These are phyloP conservation scores for Trichoderma sp. DNA, from an alignment of 2,329 filamentous ascomycete species.

Conservation along the genomic window DNA sequence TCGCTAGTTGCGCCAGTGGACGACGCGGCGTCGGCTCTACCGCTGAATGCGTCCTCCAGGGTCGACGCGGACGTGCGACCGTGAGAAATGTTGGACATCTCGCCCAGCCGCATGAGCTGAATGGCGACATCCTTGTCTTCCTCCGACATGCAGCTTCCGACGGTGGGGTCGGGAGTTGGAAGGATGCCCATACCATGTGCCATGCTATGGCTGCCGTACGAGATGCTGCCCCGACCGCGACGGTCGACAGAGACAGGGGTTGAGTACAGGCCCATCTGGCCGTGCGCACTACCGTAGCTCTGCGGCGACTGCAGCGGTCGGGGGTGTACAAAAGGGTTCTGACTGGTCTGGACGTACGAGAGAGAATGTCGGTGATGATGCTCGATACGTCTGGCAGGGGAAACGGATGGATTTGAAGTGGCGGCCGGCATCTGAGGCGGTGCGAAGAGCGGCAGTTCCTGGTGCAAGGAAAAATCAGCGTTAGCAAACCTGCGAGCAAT, in stretches of 20 bases:
- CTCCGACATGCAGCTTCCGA: constrained; percentile 95
- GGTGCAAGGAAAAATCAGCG: constrained; percentile 33
- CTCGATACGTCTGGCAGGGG: constrained; percentile 80
- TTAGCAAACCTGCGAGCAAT: constrained; percentile 38
- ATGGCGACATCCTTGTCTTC: constrained; percentile 92
- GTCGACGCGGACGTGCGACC: constrained; percentile 92
- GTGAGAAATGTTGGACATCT: constrained; percentile 90
- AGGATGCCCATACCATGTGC: constrained; percentile 58
- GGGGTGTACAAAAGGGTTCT: constrained; percentile 78
- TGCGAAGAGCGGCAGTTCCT: constrained; percentile 96
- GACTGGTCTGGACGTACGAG: constrained; percentile 74
- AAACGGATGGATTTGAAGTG: constrained; percentile 96
- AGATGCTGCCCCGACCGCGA: constrained; percentile 66
- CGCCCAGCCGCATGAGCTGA: constrained; percentile 93
- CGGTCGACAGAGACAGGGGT: constrained; percentile 65
- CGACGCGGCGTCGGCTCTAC: constrained; percentile 80
- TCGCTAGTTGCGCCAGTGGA: constrained; percentile 85
- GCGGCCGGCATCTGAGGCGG: constrained; percentile 91
- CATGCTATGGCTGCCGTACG: constrained; percentile 53
- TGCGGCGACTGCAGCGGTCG: constrained; percentile 83
- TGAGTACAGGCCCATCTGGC: constrained; percentile 60
- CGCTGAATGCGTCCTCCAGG: constrained; percentile 89
- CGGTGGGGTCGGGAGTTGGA: constrained; percentile 94
- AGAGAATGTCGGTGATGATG: constrained; percentile 66
- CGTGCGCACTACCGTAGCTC: constrained; percentile 60